Base-by-base conservation (phyloP, 1,139 yeast genomes). In the Hemisphaericaspora xylanilytica region DNA sequence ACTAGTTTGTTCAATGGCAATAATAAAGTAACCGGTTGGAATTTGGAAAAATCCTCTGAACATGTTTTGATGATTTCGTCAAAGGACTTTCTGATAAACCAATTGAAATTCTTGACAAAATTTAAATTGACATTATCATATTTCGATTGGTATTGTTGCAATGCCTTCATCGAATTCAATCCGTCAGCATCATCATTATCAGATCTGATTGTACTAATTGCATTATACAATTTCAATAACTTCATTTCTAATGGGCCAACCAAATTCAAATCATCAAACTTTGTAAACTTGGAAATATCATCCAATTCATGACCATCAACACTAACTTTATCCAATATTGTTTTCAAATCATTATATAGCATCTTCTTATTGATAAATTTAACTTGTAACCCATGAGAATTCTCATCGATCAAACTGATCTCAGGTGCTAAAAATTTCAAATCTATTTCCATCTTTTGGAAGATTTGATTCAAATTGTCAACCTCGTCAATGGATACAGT, bases 301-400 rank as follows among this genome's bases (percentile, higher is more conserved):
- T 61, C 58, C 42, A 87, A 63, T 26, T 83, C 81, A 1, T 66
- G 65, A 12, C 75, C 74, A 45, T 81, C 79, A 31, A 89, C 68
- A 40, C 83, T 77, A 6, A 87, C 85, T 17, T 88, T 84, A 37
- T 77, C 75, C 43, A 88, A 63, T 36, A 88, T 70, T n/a, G 73
- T 75, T 39, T 78, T 75, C 42, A 89, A 71, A 42, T 86, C 92
- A 38, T 75, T 77, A 70, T 81, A 83, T 30, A 90, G 67, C 15
- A 73, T 60, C 51, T 86, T 86, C 58, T 86, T 87, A 59, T 90
- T 90, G 28, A 87, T 81, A 4, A 92, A 80, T 50, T 82, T 84
- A 3, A 89, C 85, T 61, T 90, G 97, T 25, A 89, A 63, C 37
- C 96, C 96, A 50, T 82, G 80, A 2, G 89, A 81, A 53, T 85